Percentiles rank a stretch among this genome's conserved stretches.
These are phyloP conservation scores for Hypoxylon rubiginosum DNA, from an alignment of 2,329 filamentous ascomycete genomes.

Conservation along the genomic window DNA sequence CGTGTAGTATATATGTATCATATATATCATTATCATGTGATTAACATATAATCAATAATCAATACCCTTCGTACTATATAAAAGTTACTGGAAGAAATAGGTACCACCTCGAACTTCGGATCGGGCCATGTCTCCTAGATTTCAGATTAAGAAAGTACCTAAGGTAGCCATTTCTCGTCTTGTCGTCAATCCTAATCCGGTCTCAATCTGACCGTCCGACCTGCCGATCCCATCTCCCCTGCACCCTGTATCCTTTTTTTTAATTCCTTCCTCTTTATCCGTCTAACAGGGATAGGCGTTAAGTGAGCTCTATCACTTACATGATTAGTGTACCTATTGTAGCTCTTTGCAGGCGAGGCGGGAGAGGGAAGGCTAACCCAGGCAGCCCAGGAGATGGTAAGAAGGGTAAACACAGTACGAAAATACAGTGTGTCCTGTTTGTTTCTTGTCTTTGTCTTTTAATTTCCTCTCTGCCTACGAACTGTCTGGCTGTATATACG, in stretches of 20 bases:
- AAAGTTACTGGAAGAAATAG: too few species aligned
- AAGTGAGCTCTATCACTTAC: neutral
- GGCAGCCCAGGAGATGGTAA: neutral
- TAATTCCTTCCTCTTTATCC: neutral
- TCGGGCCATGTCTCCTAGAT: slow-evolving; percentile 2
- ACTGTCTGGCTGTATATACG: neutral
- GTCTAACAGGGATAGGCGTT: slow-evolving; percentile 10
- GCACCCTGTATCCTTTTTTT: neutral
- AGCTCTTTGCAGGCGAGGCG: neutral
- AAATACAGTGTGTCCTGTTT: slow-evolving; percentile 6
- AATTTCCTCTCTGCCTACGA: neutral
- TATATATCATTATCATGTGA: neutral
- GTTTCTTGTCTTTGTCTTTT: too few species aligned
- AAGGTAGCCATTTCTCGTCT: slow-evolving; percentile 14
- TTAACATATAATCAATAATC: neutral
- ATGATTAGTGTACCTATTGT: neutral
- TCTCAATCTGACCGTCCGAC: slow-evolving; percentile 34
- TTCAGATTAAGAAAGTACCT: slow-evolving; percentile 9
- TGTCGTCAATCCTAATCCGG: slow-evolving; percentile 23
- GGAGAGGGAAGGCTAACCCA: slow-evolving; percentile 21
- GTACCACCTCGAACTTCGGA: neutral
- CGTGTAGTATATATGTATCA: neutral
- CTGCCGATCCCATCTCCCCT: slow-evolving; percentile 20
- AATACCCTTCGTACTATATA: too few species aligned
- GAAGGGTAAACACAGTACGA: slow-evolving; percentile 28